These are phyloP conservation scores for Fusarium subglutinans DNA, from an alignment of 2,329 filamentous ascomycete genomes.

Conservation along the genomic window DNA sequence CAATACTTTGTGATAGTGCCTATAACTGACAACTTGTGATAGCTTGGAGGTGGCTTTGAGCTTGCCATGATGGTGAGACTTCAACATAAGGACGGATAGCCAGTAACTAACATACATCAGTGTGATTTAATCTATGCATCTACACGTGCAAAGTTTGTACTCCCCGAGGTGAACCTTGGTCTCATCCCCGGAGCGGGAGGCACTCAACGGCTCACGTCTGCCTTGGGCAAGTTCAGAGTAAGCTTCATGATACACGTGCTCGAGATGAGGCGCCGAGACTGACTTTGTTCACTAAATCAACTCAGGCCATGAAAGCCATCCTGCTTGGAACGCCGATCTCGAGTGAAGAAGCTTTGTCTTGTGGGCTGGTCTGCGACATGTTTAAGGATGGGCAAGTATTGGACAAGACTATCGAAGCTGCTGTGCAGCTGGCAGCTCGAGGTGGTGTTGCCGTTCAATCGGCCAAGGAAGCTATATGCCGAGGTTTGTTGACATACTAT, in stretches of 20 bases:
- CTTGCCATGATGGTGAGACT: slow-evolving; percentile 52
- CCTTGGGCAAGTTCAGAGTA: slow-evolving; percentile 49
- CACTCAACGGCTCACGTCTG: slow-evolving; percentile 48
- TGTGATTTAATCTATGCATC: slow-evolving; percentile 50
- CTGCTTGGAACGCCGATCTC: slow-evolving; percentile 42
- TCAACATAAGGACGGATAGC: neutral
- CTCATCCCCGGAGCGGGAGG: slow-evolving; percentile 52
- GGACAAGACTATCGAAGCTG: slow-evolving; percentile 37
- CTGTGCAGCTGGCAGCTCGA: slow-evolving; percentile 14
- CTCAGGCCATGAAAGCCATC: slow-evolving; percentile 45
- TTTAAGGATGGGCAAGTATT: slow-evolving; percentile 36
- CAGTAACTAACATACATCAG: slow-evolving; percentile 25
- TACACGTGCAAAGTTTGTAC: slow-evolving; percentile 46
- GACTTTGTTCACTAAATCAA: neutral
- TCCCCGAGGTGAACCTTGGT: slow-evolving; percentile 50
- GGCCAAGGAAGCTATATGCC: slow-evolving; percentile 45
- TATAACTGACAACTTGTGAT: neutral
- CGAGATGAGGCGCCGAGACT: slow-evolving; percentile 6
- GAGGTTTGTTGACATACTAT: slow-evolving; percentile 30
- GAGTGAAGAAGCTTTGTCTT: slow-evolving; percentile 25
- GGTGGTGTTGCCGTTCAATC: slow-evolving; percentile 36
- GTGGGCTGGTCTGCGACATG: slow-evolving; percentile 31
- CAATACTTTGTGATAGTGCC: neutral
- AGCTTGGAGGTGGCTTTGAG: slow-evolving; percentile 58
- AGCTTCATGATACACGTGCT: slow-evolving; percentile 17